Conservation (phyloP, 1,139 yeast species). For the Wickerhamiella infanticola region DNA sequence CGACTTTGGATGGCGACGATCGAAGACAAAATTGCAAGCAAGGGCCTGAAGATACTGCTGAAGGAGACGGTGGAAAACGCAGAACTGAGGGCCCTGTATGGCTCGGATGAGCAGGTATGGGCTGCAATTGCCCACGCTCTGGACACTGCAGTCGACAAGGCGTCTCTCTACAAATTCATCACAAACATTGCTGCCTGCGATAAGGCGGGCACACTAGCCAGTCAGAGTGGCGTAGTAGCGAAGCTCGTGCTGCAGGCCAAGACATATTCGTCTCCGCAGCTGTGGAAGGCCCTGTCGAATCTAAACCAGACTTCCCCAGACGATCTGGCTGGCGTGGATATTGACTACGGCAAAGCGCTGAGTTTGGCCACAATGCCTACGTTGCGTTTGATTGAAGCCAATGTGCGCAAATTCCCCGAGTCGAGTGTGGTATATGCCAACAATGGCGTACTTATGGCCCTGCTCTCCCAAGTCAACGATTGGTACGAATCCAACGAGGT, state of each 20-base stretch:
- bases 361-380: neutral
- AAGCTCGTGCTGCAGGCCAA: neutral
- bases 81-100: neutral
- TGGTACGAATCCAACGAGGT: conserved; percentile 5
- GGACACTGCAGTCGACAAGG: neutral
- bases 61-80: neutral
- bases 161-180: neutral
- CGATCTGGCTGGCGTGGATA: neutral
- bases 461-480: neutral
- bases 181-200: conserved; percentile 8
- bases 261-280: neutral
- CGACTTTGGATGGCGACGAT: too few species aligned
- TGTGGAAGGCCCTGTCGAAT: conserved; percentile 2
- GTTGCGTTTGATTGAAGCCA: conserved; percentile 1
- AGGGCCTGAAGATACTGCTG: neutral
- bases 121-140: neutral
- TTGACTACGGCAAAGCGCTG: neutral
- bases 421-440: neutral
- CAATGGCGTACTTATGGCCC: neutral
- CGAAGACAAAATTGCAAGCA: neutral
- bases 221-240: neutral
- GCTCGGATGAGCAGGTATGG: neutral
- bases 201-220: conserved; percentile 3
- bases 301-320: neutral
- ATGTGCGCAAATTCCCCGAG: neutral